Conservation (phyloP, 2,329 filamentous ascomycete species). For the Clarireedia hainanense region DNA sequence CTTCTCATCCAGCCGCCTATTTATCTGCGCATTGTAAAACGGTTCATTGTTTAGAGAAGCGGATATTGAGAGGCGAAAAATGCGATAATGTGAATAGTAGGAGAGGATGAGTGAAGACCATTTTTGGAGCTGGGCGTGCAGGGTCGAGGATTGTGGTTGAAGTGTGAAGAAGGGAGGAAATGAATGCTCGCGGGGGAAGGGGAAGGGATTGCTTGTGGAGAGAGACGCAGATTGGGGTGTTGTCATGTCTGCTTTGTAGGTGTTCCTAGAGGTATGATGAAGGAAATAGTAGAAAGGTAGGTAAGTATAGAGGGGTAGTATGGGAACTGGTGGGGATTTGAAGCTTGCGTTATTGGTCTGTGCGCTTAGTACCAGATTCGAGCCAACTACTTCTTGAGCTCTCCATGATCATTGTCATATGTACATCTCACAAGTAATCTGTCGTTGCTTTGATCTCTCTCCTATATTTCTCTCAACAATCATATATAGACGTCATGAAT, state of each 20-base stretch:
- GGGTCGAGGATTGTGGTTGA: slow-evolving; percentile 66
- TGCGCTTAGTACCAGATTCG: too few relatives aligned
- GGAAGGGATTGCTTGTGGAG: slow-evolving; percentile 31
- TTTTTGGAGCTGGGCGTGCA: slow-evolving; percentile 68
- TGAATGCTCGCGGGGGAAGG: slow-evolving; percentile 57
- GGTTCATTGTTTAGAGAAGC: slow-evolving; percentile 48
- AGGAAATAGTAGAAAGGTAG: not conserved
- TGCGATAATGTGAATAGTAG: slow-evolving; percentile 71
- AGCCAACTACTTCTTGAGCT: too few relatives aligned
- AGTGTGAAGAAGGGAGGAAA: slow-evolving; percentile 84
- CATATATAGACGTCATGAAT: too few relatives aligned
- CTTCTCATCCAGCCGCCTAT: slow-evolving; percentile 40
- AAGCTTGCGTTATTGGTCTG: too few relatives aligned
- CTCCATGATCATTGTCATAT: not conserved
- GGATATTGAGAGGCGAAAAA: slow-evolving; percentile 67
- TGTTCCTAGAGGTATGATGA: not conserved
- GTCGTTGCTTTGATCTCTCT: not conserved
- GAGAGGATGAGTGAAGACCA: slow-evolving; percentile 81
- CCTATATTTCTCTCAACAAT: not conserved
- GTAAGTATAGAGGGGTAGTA: not conserved
- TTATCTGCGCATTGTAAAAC: slow-evolving; percentile 50
- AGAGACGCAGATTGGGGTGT: too few relatives aligned
- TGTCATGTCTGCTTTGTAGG: too few relatives aligned
- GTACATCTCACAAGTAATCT: not conserved
- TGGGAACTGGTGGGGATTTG: too few relatives aligned